A percentile compares a stretch with the other conserved stretches of the same genome.
These are phyloP conservation scores for Trypanosoma scelopori DNA, from an alignment of 208 protist species.

Conservation along the genomic window DNA sequence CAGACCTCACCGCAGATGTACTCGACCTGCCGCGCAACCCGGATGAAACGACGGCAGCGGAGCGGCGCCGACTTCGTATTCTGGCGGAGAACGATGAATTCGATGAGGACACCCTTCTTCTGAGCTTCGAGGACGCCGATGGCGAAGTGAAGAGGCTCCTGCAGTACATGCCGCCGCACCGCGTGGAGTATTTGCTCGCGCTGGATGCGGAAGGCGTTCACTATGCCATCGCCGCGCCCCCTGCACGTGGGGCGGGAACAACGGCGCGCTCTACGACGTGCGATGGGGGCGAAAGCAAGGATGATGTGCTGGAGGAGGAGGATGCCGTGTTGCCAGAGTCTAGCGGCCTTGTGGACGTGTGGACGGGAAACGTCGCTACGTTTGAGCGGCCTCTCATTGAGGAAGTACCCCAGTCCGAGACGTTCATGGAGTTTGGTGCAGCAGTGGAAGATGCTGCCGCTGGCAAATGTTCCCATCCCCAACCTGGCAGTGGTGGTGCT, in stretches of 20 bases:
- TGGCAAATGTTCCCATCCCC: too few species aligned
- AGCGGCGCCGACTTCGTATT: slow-evolving; percentile 54
- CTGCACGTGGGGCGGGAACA: neutral
- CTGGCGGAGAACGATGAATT: slow-evolving; percentile 54
- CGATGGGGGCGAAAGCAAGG: slow-evolving; percentile 5
- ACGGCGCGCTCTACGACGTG: neutral
- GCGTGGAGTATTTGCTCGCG: slow-evolving; percentile 47
- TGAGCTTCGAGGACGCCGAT: slow-evolving; percentile 69
- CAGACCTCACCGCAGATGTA: slow-evolving; percentile 60
- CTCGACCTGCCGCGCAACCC: slow-evolving; percentile 45
- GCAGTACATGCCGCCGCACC: slow-evolving; percentile 63
- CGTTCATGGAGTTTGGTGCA: too few species aligned
- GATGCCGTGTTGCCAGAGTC: slow-evolving; percentile 34
- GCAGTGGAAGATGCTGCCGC: too few species aligned
- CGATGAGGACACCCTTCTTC: slow-evolving; percentile 66
- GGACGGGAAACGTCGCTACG: slow-evolving; percentile 75
- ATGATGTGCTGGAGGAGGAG: slow-evolving; percentile 58
- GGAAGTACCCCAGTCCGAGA: slow-evolving; percentile 26
- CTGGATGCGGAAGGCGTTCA: slow-evolving; percentile 33
- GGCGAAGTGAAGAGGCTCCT: slow-evolving; percentile 67
- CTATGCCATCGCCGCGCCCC: slow-evolving; percentile 11
- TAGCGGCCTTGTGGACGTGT: slow-evolving; percentile 49
- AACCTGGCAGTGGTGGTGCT: too few species aligned
- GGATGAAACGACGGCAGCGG: slow-evolving; percentile 44
- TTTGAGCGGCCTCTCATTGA: slow-evolving; percentile 71